Conservation (phyloP, 1,284 basidiomycete species). For the Papiliotrema fonsecae region DNA sequence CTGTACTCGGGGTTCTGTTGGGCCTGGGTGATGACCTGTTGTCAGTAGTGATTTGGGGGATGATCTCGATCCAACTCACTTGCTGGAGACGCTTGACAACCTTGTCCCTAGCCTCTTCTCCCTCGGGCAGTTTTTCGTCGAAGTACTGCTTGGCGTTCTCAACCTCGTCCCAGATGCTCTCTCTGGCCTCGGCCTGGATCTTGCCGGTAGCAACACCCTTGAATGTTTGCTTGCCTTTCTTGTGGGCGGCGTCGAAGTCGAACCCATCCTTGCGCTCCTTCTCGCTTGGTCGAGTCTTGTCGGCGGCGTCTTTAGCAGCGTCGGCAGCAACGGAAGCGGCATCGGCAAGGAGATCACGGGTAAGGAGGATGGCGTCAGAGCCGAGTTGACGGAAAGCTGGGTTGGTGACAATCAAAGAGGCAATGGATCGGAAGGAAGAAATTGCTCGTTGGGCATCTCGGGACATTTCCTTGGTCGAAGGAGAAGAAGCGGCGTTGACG, state of each 20-base stretch:
- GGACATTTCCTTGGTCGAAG: slow-evolving; percentile 39
- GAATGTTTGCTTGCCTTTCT: slow-evolving; percentile 44
- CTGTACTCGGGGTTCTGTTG: slow-evolving; percentile 47
- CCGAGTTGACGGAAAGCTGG: slow-evolving; percentile 47
- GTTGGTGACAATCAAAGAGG: slow-evolving; percentile 48
- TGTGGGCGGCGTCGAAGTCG: slow-evolving; percentile 39
- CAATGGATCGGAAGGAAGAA: slow-evolving; percentile 48
- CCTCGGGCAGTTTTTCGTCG: slow-evolving; percentile 49
- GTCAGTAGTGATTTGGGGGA: slow-evolving; percentile 6
- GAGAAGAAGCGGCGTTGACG: slow-evolving; percentile 23
- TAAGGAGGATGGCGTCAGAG: slow-evolving; percentile 46
- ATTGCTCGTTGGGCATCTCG: slow-evolving; percentile 44
- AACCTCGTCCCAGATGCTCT: slow-evolving; percentile 32
- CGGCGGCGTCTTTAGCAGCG: slow-evolving; percentile 33
- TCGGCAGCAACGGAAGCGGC: slow-evolving; percentile 40
- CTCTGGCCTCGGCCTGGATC: slow-evolving; percentile 36
- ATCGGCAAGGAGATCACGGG: slow-evolving; percentile 50
- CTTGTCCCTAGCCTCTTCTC: slow-evolving; percentile 49
- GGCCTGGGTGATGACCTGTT: slow-evolving; percentile 33
- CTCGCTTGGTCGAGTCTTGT: slow-evolving; percentile 36
- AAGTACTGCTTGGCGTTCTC: slow-evolving; percentile 42
- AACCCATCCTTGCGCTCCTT: slow-evolving; percentile 43
- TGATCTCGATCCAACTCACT: slow-evolving; percentile 31
- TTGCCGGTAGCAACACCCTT: slow-evolving; percentile 39
- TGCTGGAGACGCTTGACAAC: slow-evolving; percentile 48